These are phyloP conservation scores for Gossypium arboreum DNA, from an alignment of 345 rosid species.

Conservation along the genomic window DNA sequence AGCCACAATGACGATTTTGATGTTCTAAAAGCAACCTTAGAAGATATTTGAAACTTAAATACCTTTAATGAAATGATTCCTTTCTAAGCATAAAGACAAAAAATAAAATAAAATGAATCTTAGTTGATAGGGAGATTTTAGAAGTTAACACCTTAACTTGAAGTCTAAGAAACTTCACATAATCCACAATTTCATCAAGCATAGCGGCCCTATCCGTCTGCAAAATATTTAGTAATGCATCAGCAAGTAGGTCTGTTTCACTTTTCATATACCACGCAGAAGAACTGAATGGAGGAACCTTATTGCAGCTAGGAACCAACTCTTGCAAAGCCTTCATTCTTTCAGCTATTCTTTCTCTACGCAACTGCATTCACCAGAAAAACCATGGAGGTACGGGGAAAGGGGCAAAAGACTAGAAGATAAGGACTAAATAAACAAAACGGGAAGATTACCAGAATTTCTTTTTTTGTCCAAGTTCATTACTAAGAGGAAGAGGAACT, in stretches of 20 bases:
- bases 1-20: not conserved
- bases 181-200: constrained; percentile 82
- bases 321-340: constrained; percentile 76
- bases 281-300: constrained; percentile 32
- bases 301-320: constrained; percentile 70
- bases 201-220: constrained; percentile 80
- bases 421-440: not conserved
- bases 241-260: not conserved
- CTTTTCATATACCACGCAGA: not conserved
- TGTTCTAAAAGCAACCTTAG: not conserved
- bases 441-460: not conserved
- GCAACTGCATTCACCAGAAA: constrained; percentile 37
- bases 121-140: not conserved
- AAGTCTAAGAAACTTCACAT: constrained; percentile 76
- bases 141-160: constrained; percentile 62
- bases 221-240: constrained; percentile 15
- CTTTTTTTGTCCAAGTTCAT: too few relatives aligned
- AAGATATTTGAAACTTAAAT: not conserved
- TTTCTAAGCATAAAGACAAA: not conserved
- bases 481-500: not conserved
- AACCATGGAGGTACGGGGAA: not conserved
- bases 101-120: not conserved
- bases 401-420: not conserved
- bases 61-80: not conserved
- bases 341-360: constrained; percentile 72